Evolutionary conservation across 2,329 filamentous ascomycete species (phyloP).

Genomic region (Cladosporium sp.): DNA sequence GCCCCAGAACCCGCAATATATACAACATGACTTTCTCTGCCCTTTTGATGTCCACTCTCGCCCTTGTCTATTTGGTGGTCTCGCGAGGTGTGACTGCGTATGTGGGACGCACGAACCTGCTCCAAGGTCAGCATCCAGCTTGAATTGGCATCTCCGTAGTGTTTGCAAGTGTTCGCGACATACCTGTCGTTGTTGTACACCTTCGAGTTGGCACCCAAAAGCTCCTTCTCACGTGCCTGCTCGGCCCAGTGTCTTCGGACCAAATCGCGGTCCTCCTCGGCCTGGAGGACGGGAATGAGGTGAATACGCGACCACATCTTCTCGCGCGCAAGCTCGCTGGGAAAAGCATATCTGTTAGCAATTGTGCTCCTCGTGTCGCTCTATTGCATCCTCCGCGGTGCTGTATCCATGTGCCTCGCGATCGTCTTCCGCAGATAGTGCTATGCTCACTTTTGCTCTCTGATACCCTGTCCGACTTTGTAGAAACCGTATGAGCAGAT

Average conservation of each 20-base stretch:
- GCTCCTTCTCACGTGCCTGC: conserved; percentile 82
- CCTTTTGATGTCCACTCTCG: background rate
- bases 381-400: background rate
- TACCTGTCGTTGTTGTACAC: conserved; percentile 88
- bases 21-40: conserved; percentile 7
- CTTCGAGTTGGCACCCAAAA: conserved; percentile 77
- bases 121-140: background rate
- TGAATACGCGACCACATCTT: conserved; percentile 98
- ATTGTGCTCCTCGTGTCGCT: background rate
- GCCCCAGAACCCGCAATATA: conserved; percentile 10
- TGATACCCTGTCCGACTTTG: conserved; percentile 73
- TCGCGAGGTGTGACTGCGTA: conserved; percentile 66
- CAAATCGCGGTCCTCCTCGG: conserved; percentile 93
- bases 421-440: background rate
- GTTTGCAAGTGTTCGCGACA: conserved; percentile 30
- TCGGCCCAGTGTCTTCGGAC: conserved; percentile 83
- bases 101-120: conserved; percentile 76
- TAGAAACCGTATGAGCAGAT: conserved; percentile 92
- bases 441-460: conserved; percentile 73
- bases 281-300: conserved; percentile 87
- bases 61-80: conserved; percentile 49
- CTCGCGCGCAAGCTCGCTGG: conserved; percentile 86
- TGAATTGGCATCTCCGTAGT: conserved; percentile 10
- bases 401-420: background rate
- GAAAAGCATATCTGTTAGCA: conserved; percentile 14